Base-by-base conservation (phyloP, 2,329 filamentous ascomycete species). In the Fonsecaea nubica region DNA sequence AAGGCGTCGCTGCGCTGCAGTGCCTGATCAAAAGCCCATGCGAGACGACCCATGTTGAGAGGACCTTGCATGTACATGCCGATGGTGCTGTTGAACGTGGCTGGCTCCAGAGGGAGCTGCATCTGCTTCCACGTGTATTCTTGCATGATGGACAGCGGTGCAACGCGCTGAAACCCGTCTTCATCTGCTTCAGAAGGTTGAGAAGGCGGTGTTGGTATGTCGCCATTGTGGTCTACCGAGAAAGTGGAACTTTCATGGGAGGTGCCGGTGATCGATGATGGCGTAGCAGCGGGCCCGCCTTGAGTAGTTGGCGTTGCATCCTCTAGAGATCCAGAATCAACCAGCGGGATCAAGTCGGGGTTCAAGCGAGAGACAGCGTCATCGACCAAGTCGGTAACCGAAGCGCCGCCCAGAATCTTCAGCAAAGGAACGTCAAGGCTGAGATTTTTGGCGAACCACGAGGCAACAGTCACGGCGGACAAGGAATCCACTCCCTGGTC, bases 361-460 rank as follows among this genome's bases (percentile, higher is more conserved):
- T 35, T 61, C 42, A 61, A 53, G n/a, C 58, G 58, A 61, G 58
- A 61, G 58, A 61, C 58, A 21, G 58, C 58, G 1, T 32, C 25
- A 1, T 61, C 25, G 18, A 61, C 58, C 58, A 61, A 52, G 42
- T 61, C 58, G 12, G 38, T 13, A 8, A 15, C 35, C 2, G 60
- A 63, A 38, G n/a, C 71, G 7, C 78, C 79, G 8, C 78, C 75
- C 3, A 84, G 69, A 42, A 85, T 76, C 64, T 82, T 81, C 2
- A 85, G 73, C 1, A 85, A 78, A 0, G 82, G 80, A 0, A 85
- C 76, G 54, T 85, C 80, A 0, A 80, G 72, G 0, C 80, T 66
- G 0, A 84, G 54, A 42, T 81, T 75, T 61, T 82, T 82, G n/a
- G 80, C 45, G 65, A 85, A 82, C 84, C 84, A 86, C 2, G 79